phyloP scores from a whole-genome alignment of 73 alveolate species.

The Paramecium sonneborni region DNA sequence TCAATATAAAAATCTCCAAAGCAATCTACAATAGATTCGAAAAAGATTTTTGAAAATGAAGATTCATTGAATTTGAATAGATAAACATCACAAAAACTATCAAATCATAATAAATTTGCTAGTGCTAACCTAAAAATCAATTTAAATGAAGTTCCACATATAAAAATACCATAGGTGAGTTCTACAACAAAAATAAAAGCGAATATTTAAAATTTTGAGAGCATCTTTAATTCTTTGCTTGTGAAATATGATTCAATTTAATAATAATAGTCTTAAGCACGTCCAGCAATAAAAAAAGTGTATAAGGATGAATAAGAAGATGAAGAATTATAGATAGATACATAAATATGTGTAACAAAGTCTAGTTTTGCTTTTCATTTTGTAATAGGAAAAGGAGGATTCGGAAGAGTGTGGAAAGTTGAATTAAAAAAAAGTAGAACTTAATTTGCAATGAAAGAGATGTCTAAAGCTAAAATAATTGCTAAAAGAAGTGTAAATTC shows the following conservation, averaged over 20 bases:
- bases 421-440: conserved; percentile 75
- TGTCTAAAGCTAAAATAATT: conserved; percentile 76
- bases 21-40: not conserved
- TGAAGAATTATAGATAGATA: not conserved
- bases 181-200: not conserved
- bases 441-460: conserved; percentile 83
- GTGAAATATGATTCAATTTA: not conserved
- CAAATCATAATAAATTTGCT: conserved; percentile 19
- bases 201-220: not conserved
- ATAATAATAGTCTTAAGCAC: not conserved
- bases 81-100: not conserved
- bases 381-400: conserved; percentile 89
- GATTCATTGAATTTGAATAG: not conserved
- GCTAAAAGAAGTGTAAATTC: conserved; percentile 81
- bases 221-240: not conserved
- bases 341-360: conserved; percentile 35
- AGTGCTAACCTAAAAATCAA: not conserved
- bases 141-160: conserved; percentile 4
- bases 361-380: conserved; percentile 72
- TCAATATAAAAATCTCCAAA: not conserved
- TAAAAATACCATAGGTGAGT: not conserved
- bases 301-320: not conserved
- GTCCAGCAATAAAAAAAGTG: not conserved
- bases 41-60: not conserved
- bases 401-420: conserved; percentile 94